Percentiles rank a stretch among this genome's conserved stretches.
Evolutionary conservation across 2,329 filamentous ascomycete genomes (phyloP).

Genomic region (Fusarium nisikadoi): DNA sequence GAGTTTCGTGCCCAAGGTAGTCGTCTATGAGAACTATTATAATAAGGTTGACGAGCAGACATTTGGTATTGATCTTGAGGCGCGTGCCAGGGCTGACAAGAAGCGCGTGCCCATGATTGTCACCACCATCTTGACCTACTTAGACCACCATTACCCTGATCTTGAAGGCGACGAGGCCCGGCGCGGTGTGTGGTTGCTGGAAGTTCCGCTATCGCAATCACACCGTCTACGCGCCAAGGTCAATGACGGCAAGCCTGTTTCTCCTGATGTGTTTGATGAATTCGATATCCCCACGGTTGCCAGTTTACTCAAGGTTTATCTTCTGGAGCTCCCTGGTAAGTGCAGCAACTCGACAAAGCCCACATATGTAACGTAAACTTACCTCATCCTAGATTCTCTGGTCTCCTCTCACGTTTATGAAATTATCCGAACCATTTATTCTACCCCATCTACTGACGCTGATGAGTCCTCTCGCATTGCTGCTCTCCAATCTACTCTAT

Average conservation of each 20-base stretch:
- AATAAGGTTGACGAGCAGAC: conserved; percentile 98
- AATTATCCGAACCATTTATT: conserved; percentile 97
- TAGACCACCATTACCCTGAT: conserved; percentile 97
- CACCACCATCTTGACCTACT: conserved; percentile 91
- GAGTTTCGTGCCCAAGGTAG: conserved; percentile 88
- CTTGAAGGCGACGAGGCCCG: conserved; percentile 95
- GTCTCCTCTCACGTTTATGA: conserved; percentile 99
- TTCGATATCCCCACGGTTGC: conserved; percentile 96
- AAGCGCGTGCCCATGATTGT: conserved; percentile 95
- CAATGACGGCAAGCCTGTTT: conserved; percentile 86
- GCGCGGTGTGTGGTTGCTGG: conserved; percentile 91
- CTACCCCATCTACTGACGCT: conserved; percentile 79
- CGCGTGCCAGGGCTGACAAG: conserved; percentile 88
- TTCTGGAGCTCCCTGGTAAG: conserved; percentile 92
- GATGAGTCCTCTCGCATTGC: conserved; percentile 84
- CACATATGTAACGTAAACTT: conserved; percentile 27
- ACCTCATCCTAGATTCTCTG: conserved; percentile 77
- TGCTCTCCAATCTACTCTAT: conserved; percentile 94
- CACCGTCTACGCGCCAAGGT: conserved; percentile 85
- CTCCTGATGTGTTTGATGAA: conserved; percentile 80
- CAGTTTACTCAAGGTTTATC: conserved; percentile 90
- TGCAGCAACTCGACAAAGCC: conserved; percentile 14
- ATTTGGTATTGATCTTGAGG: conserved; percentile 97
- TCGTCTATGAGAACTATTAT: conserved; percentile 98
- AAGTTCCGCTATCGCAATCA: conserved; percentile 85